Conservation (phyloP, 225 moss, liverwort and hornwort species). For the Rhytidiadelphus loreus region DNA sequence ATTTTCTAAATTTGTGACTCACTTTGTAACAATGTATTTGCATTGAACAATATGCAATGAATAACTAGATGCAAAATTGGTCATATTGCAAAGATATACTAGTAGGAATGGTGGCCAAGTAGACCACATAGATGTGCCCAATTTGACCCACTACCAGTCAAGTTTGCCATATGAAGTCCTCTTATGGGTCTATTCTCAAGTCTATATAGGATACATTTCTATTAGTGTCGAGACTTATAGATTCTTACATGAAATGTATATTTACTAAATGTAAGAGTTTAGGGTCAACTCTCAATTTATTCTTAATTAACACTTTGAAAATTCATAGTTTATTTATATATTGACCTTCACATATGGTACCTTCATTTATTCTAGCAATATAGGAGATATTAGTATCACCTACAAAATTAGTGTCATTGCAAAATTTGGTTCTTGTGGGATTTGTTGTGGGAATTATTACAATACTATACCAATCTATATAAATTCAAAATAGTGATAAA, state of each 20-base stretch:
- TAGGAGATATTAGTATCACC: not conserved
- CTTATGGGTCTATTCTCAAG: accelerated
- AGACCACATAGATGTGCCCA: not conserved
- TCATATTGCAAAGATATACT: not conserved
- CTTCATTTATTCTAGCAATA: not conserved
- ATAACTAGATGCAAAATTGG: not conserved
- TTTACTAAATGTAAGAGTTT: not conserved
- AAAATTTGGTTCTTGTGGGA: not conserved
- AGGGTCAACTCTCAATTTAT: accelerated
- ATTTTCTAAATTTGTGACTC: not conserved
- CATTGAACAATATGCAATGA: not conserved
- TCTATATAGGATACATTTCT: accelerated
- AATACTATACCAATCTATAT: not conserved
- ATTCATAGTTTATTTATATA: not conserved
- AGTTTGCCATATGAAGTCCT: not conserved
- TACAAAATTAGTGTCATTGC: not conserved
- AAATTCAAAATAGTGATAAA: not conserved
- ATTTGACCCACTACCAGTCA: not conserved
- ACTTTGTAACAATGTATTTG: not conserved
- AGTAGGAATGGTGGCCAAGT: accelerated
- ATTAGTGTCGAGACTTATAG: not conserved
- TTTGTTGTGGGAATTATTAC: not conserved
- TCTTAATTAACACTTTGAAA: not conserved
- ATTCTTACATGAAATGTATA: not conserved
- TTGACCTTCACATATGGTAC: not conserved